Conservation (phyloP, 2,329 filamentous ascomycete species). For the Xylariales sp. region DNA sequence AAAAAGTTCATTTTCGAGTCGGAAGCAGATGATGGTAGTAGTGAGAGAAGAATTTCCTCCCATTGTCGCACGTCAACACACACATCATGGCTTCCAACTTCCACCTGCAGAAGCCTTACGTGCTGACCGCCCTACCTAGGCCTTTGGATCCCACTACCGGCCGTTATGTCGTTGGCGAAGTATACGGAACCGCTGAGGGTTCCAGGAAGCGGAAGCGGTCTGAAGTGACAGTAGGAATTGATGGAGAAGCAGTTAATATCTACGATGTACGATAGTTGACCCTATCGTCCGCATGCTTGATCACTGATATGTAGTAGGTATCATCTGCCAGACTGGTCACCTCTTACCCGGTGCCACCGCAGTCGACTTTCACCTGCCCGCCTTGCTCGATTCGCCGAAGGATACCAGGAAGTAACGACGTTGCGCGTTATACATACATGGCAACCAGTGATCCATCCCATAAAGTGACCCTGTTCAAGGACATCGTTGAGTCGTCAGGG, state of each 20-base stretch:
- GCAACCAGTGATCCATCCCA: conserved; percentile 46
- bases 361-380: conserved; percentile 59
- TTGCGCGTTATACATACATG: conserved; percentile 57
- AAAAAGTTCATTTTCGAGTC: conserved; percentile 1
- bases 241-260: conserved; percentile 61
- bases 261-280: conserved; percentile 44
- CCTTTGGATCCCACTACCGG: conserved; percentile 47
- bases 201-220: conserved; percentile 59
- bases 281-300: conserved; percentile 1
- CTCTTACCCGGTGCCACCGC: conserved; percentile 62
- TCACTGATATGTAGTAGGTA: conserved; percentile 37
- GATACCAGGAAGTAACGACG: conserved; percentile 39
- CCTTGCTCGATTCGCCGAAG: conserved; percentile 54
- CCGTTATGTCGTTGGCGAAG: conserved; percentile 54
- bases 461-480: conserved; percentile 56
- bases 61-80: too few relatives aligned
- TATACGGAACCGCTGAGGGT: conserved; percentile 54
- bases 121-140: conserved; percentile 54
- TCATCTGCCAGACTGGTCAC: conserved; percentile 58
- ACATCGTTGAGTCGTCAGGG: conserved; percentile 46
- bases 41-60: neutral
- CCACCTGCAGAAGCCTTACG: conserved; percentile 60
- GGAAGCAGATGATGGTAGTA: neutral
- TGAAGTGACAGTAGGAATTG: conserved; percentile 58
- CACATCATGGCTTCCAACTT: conserved; percentile 57